Conservation (phyloP, 2,329 filamentous ascomycete species). For the Fonsecaea nubica region DNA sequence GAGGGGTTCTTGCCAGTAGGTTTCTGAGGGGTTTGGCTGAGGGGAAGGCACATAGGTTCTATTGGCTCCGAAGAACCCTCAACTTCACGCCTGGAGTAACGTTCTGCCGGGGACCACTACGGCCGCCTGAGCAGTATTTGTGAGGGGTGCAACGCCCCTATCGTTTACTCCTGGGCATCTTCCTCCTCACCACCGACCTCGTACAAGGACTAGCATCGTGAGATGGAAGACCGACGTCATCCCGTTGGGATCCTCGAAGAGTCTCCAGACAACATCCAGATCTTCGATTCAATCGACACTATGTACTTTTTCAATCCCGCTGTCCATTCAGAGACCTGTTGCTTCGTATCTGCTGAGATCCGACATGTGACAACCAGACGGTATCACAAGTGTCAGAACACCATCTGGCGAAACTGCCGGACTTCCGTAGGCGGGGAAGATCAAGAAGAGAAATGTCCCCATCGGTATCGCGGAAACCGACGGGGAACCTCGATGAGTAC, state of each 20-base stretch:
- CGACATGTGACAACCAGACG: neutral
- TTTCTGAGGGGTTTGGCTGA: neutral
- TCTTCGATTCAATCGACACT: neutral
- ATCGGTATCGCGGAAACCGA: neutral
- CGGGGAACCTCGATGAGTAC: neutral
- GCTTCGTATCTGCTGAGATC: too few relatives aligned
- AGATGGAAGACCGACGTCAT: neutral
- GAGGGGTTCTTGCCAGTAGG: neutral
- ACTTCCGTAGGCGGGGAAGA: neutral
- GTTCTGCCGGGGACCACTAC: neutral
- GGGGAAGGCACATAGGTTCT: neutral
- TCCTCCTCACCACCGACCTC: neutral
- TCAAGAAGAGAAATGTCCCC: neutral
- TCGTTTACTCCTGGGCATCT: too few relatives aligned
- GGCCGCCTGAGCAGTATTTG: neutral
- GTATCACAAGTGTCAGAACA: neutral
- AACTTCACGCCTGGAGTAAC: constrained; percentile 5
- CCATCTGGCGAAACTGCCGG: neutral
- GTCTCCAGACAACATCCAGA: neutral
- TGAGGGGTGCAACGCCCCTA: neutral
- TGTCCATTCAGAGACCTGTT: neutral
- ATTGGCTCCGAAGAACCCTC: neutral
- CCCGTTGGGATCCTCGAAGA: neutral
- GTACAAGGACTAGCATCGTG: neutral
- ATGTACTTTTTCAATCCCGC: neutral